Evolutionary conservation across 768 basidiomycete species (phyloP).

Genomic region (Peribolospora baueri): DNA sequence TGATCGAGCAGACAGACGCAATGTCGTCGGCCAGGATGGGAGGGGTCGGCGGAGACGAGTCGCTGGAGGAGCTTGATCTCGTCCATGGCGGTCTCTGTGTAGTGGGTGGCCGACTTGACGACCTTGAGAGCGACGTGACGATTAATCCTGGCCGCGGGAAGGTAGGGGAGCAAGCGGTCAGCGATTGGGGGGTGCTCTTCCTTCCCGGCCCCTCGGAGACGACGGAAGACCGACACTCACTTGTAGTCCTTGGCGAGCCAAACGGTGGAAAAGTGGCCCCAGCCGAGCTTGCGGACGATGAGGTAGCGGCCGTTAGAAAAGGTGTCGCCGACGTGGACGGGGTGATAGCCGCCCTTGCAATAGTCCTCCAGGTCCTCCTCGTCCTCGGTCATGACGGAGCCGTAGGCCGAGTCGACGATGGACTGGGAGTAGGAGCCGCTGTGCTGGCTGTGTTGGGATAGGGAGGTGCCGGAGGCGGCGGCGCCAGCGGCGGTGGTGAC

Average conservation of each 20-base stretch:
- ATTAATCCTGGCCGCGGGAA: slow-evolving; percentile 36
- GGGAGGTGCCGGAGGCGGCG: too few species aligned
- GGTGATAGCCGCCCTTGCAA: slow-evolving; percentile 11
- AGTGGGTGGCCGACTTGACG: slow-evolving; percentile 85
- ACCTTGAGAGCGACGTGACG: slow-evolving; percentile 97
- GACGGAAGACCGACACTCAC: neutral
- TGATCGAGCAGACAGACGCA: slow-evolving; percentile 96
- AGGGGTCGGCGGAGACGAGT: slow-evolving; percentile 57
- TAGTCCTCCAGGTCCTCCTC: slow-evolving; percentile 16
- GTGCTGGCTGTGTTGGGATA: too few species aligned
- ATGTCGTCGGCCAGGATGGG: slow-evolving; percentile 71
- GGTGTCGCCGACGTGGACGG: slow-evolving; percentile 32
- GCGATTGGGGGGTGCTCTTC: neutral
- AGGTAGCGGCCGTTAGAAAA: slow-evolving; percentile 68
- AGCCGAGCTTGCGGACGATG: slow-evolving; percentile 79
- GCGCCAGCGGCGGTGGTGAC: too few species aligned
- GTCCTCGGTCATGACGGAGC: slow-evolving; percentile 14
- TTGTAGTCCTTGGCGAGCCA: slow-evolving; percentile 24
- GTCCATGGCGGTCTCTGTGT: slow-evolving; percentile 94
- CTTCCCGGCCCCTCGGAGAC: neutral
- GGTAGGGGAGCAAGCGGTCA: neutral
- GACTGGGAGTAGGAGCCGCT: too few species aligned
- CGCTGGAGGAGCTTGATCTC: slow-evolving; percentile 96
- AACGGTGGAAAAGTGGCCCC: slow-evolving; percentile 89
- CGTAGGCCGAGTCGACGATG: slow-evolving; percentile 3